Evolutionary conservation across 306 rosid species (phyloP).

Genomic region (Prunus kanzakura): DNA sequence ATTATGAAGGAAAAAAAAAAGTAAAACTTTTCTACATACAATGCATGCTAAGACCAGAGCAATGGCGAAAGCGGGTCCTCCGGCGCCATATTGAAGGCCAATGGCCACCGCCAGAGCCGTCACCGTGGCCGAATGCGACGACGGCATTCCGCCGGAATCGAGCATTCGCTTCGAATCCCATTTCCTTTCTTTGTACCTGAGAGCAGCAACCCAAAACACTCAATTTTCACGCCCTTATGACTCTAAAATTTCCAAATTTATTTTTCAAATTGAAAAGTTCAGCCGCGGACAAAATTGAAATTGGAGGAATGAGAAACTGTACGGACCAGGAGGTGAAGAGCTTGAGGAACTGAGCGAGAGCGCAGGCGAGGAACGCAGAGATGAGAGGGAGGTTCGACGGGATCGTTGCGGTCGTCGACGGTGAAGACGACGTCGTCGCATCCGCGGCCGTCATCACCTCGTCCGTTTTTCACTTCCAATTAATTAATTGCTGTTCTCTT

Average conservation of each 20-base stretch:
- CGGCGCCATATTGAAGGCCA: conserved; percentile 69
- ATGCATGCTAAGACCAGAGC: conserved; percentile 75
- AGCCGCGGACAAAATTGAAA: neutral
- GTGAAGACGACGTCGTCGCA: conserved; percentile 36
- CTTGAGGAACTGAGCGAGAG: conserved; percentile 89
- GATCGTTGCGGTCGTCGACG: conserved; percentile 6
- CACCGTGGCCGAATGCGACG: conserved; percentile 90
- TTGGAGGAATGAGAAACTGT: neutral
- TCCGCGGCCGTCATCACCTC: conserved; percentile 58
- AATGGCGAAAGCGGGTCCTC: conserved; percentile 69
- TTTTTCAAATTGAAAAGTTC: conserved; percentile 3
- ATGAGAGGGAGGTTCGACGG: conserved; percentile 59
- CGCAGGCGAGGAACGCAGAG: conserved; percentile 65
- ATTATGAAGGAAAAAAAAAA: neutral
- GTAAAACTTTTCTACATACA: conserved; percentile 37
- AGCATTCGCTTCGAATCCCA: conserved; percentile 89
- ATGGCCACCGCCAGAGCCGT: conserved; percentile 69
- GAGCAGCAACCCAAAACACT: neutral
- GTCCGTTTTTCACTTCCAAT: conserved; percentile 18
- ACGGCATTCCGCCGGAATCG: conserved; percentile 91
- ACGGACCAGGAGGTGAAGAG: conserved; percentile 90
- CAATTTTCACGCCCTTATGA: neutral
- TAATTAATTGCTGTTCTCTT: neutral
- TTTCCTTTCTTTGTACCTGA: conserved; percentile 85
- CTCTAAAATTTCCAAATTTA: neutral